A percentile compares a stretch with the other conserved stretches of the same genome.
These are phyloP conservation scores for Sporobolus alterniflorus DNA, from an alignment of 202 grass and related monocot species.

Conservation along the genomic window DNA sequence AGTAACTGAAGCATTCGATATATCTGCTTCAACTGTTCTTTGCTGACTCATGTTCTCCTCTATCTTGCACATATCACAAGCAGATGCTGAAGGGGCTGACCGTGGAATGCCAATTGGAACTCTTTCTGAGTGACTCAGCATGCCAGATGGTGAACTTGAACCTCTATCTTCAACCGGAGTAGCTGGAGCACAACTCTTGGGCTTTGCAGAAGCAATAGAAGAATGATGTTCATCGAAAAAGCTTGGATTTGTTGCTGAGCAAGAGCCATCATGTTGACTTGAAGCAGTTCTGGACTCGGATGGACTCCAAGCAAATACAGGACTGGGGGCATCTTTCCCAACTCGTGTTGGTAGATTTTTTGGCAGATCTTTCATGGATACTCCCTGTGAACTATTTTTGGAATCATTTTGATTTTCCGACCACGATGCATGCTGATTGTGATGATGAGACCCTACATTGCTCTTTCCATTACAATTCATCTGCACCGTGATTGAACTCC, in stretches of 20 bases:
- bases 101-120: constrained; percentile 39
- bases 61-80: constrained; percentile 47
- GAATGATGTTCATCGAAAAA: constrained; percentile 53
- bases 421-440: constrained; percentile 35
- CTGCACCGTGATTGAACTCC: constrained; percentile 38
- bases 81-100: constrained; percentile 34
- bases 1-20: constrained; percentile 44
- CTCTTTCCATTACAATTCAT: constrained; percentile 37
- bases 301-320: constrained; percentile 49
- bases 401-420: constrained; percentile 43
- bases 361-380: constrained; percentile 43
- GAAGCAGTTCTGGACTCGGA: constrained; percentile 56
- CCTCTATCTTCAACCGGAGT: constrained; percentile 59
- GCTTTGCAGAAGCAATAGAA: constrained; percentile 43
- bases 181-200: constrained; percentile 45
- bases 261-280: constrained; percentile 58
- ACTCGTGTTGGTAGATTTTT: constrained; percentile 35
- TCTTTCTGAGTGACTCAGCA: constrained; percentile 50
- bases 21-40: constrained; percentile 50
- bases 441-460: constrained; percentile 43
- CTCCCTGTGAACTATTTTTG: constrained; percentile 43
- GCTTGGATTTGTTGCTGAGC: constrained; percentile 44
- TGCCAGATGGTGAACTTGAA: constrained; percentile 51
- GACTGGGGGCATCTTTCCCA: constrained; percentile 44
- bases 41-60: constrained; percentile 44